Conservation (phyloP, 2,329 filamentous ascomycete genomes). For the Paraphaeosphaeria sporulosa region DNA sequence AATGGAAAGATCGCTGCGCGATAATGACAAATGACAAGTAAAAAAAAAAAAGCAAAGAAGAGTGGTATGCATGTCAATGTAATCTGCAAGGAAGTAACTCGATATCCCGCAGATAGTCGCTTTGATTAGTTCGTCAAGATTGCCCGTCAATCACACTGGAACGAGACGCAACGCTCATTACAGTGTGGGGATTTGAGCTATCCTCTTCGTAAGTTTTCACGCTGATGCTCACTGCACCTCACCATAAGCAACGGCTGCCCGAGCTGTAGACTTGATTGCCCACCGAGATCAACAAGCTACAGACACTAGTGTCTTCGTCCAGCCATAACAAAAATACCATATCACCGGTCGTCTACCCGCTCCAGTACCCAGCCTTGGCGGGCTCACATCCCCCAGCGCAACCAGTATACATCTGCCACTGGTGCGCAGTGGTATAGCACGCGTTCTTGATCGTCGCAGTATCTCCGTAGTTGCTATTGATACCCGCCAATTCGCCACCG, state of each 20-base stretch:
- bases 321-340: background rate
- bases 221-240: too few species aligned
- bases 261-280: background rate
- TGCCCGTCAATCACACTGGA: too few species aligned
- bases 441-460: slow-evolving; percentile 50
- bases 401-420: slow-evolving; percentile 41
- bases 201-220: too few species aligned
- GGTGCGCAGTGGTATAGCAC: slow-evolving; percentile 30
- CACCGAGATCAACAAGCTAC: background rate
- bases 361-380: slow-evolving; percentile 33
- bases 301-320: too few species aligned
- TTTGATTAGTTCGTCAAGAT: too few species aligned
- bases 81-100: background rate
- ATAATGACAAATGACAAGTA: background rate
- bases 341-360: slow-evolving; percentile 21
- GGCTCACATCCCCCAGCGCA: slow-evolving; percentile 38
- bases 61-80: background rate
- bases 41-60: background rate
- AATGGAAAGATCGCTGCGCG: too few species aligned
- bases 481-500: slow-evolving; percentile 54
- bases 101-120: background rate
- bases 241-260: too few species aligned
- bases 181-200: too few species aligned
- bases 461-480: slow-evolving; percentile 60
- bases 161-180: too few species aligned